Evolutionary conservation across 257 asterid genomes (phyloP).

Genomic region (Cruciata laevipes): DNA sequence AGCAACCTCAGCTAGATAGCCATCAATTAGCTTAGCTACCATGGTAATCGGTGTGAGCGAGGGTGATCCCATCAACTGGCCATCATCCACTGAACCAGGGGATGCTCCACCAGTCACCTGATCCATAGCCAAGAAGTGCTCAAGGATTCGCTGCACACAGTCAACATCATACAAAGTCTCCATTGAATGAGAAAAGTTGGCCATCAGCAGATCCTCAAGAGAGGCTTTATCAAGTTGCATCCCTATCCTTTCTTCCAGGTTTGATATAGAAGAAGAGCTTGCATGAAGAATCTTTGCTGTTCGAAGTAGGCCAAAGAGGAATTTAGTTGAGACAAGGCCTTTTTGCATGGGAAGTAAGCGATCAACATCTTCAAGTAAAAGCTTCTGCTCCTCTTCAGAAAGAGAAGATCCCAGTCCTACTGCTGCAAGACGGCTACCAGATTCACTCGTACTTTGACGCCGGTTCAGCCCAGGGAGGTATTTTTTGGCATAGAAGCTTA

Average conservation of each 20-base stretch:
- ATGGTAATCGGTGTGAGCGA: constrained; percentile 80
- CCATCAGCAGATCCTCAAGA: constrained; percentile 95
- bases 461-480: constrained; percentile 77
- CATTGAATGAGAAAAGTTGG: constrained; percentile 72
- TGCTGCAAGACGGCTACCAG: constrained; percentile 43
- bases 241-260: constrained; percentile 76
- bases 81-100: constrained; percentile 73
- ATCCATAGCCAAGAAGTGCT: constrained; percentile 82
- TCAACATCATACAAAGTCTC: constrained; percentile 94
- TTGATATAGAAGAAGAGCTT: constrained; percentile 42
- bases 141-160: constrained; percentile 70
- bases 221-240: constrained; percentile 91
- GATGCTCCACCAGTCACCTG: constrained; percentile 64
- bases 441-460: constrained; percentile 47
- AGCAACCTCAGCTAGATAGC: constrained; percentile 93
- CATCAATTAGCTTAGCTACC: constrained; percentile 90
- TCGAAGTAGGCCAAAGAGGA: constrained; percentile 71
- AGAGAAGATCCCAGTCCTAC: constrained; percentile 34
- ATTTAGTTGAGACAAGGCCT: constrained; percentile 64
- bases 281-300: constrained; percentile 86
- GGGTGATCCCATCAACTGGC: constrained; percentile 72
- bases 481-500: constrained; percentile 58
- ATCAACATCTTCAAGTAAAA: constrained; percentile 77
- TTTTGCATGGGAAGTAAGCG: constrained; percentile 69
- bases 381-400: constrained; percentile 78